phyloP scores from a whole-genome alignment of 2,329 filamentous ascomycete genomes.

The Ilyonectria mors-panacis region DNA sequence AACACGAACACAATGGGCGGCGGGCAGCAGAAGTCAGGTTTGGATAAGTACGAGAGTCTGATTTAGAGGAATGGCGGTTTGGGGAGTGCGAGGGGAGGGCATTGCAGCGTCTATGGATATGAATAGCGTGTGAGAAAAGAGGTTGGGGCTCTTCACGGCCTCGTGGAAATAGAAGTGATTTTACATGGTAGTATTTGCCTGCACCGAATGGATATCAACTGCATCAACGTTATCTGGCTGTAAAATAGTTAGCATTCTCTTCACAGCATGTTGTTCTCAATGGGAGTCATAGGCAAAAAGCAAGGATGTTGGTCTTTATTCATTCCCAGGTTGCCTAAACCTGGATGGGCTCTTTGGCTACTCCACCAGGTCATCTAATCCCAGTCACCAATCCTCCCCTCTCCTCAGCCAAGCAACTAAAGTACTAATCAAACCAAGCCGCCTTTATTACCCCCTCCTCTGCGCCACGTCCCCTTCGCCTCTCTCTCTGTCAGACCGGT shows the following conservation, averaged over 20 bases:
- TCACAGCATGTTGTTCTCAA: neutral
- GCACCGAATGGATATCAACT: neutral
- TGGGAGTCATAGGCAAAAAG: neutral
- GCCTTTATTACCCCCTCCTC: neutral
- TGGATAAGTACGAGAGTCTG: conserved; percentile 79
- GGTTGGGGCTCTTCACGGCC: neutral
- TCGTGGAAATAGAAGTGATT: conserved; percentile 18
- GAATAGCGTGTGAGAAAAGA: conserved; percentile 16
- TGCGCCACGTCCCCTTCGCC: neutral
- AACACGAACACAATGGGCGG: conserved; percentile 47
- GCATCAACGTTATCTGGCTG: neutral
- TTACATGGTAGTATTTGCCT: neutral
- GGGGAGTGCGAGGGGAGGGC: neutral
- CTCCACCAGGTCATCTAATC: neutral
- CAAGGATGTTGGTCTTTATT: neutral
- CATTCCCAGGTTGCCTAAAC: neutral
- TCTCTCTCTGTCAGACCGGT: neutral
- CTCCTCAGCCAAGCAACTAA: neutral
- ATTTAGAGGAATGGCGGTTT: conserved; percentile 58
- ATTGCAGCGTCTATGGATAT: conserved; percentile 19
- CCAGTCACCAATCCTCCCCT: neutral
- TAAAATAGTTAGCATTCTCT: neutral
- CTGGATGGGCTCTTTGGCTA: neutral
- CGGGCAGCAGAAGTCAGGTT: conserved; percentile 63
- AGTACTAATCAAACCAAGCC: neutral